A percentile compares a stretch with the other conserved stretches of the same genome.
phyloP scores from a whole-genome alignment of 805 yeast genomes.

The Candida mattraensis region DNA sequence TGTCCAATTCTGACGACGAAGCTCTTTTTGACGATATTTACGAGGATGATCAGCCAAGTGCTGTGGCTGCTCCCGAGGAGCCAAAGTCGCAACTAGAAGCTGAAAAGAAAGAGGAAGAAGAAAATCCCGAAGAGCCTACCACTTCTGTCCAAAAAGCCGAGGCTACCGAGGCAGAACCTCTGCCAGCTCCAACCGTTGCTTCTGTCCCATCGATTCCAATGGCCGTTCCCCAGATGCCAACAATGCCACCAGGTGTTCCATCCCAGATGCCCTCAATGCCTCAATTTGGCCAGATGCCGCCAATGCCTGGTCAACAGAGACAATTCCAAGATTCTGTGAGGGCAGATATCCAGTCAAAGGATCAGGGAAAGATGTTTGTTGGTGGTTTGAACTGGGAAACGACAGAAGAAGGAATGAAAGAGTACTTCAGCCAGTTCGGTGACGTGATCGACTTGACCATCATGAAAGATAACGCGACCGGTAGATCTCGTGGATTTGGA shows the following conservation, averaged over 20 bases:
- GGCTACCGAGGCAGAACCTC: constrained; percentile 8
- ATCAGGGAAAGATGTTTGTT: constrained; percentile 88
- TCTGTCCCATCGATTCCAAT: constrained; percentile 30
- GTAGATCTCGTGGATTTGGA: constrained; percentile 93
- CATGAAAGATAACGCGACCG: constrained; percentile 86
- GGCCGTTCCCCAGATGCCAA: constrained; percentile 9
- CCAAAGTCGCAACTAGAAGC: constrained; percentile 6
- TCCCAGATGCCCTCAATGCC: constrained; percentile 18
- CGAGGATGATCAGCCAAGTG: constrained; percentile 31
- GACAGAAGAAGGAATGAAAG: constrained; percentile 78
- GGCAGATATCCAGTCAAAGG: constrained; percentile 57
- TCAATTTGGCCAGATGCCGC: constrained; percentile 17
- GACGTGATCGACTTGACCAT: constrained; percentile 85
- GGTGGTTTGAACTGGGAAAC: constrained; percentile 99
- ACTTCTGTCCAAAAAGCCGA: constrained; percentile 19
- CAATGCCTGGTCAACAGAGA: constrained; percentile 11
- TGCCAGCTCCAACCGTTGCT: constrained; percentile 29
- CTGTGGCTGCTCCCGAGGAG: constrained; percentile 3
- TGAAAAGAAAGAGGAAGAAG: constrained; percentile 1
- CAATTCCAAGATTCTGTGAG: constrained; percentile 34
- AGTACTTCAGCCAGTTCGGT: constrained; percentile 85
- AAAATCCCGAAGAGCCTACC: constrained; percentile 5
- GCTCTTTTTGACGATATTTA: constrained; percentile 93
- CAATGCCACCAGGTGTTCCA: constrained; percentile 16
- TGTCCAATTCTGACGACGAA: constrained; percentile 82